Conservation (phyloP, 1,284 basidiomycete species). For the Inonotus obliquus region DNA sequence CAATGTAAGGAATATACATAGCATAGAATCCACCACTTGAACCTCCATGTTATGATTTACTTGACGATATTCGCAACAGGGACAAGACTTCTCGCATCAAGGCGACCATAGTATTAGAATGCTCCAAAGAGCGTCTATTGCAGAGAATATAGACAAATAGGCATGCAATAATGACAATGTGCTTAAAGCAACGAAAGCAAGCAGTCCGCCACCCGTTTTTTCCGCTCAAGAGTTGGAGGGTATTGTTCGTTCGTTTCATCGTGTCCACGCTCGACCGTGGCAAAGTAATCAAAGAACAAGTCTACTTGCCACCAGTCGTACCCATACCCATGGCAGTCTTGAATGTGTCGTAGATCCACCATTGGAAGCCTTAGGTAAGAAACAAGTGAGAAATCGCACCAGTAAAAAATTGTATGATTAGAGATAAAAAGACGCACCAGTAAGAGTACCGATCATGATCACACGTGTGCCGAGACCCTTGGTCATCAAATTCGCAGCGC, state of each 20-base stretch:
- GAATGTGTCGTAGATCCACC: constrained; percentile 86
- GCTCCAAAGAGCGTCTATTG: background rate
- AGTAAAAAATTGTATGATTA: background rate
- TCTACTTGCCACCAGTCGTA: constrained; percentile 80
- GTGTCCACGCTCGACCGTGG: background rate
- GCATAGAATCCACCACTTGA: too few species aligned
- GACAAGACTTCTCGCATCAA: too few species aligned
- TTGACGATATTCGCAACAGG: too few species aligned
- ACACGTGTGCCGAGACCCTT: constrained; percentile 81
- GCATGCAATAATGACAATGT: background rate
- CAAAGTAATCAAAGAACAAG: background rate
- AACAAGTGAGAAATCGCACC: background rate
- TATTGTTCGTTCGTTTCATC: background rate
- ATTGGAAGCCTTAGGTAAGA: constrained; percentile 60
- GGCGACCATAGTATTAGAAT: background rate
- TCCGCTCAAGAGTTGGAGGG: background rate
- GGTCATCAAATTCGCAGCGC: constrained; percentile 55
- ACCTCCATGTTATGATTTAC: too few species aligned
- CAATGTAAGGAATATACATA: too few species aligned
- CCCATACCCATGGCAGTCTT: constrained; percentile 77
- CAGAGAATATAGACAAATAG: background rate
- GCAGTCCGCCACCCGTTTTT: background rate
- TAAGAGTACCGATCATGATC: constrained; percentile 60
- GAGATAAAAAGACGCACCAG: constrained; percentile 4
- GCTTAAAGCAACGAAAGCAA: background rate